Base-by-base conservation (phyloP, 768 basidiomycete genomes). In the Zangia roseola region DNA sequence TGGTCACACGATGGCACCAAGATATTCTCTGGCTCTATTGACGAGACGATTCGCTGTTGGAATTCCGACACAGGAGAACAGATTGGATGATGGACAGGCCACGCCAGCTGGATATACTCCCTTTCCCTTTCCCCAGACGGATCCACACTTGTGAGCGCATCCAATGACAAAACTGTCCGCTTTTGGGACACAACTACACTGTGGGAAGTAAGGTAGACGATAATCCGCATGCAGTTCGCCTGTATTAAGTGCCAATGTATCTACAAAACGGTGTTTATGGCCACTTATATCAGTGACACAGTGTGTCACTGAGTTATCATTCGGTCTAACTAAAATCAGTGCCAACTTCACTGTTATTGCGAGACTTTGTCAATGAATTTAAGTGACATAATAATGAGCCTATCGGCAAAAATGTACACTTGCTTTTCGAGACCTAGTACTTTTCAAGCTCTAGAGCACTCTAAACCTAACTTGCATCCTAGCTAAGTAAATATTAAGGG, bases 1-100 rank as follows among this genome's bases (percentile, higher is more conserved):
- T 60, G 59, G 58, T 53, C 59, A 14, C 41, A 0, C 4, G 55
- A 57, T 26, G 58, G 58, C 6, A 46, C 20, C 26, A 45, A 6
- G 5, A 17, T 60, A 12, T 57, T 49, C 40, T 49, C 55, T 17
- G 4, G 24, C 2, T 45, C 45, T 0, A 0, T 1, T 3, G 20
- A 43, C 17, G 7, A 44, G 14, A 35, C 43, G 0, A 57, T 54
- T 35, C 38, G 36, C 9, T 47, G 44, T 10, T 60, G 58, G 59
- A 17, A 46, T 12, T 8, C 40, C 1, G 9, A 17, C 2, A 39
- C 51, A 10, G 49, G 52, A 3, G 4, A 39, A 20, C 34, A 20
- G 17, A 30, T 60, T 6, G 41, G 49, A 44, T 10, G 19, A 1
- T 53, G 58, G 58, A 17, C 13, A 52, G 24, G 62, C n/a, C 51